phyloP scores from a whole-genome alignment of 176 grass and related monocot genomes.

The Aegilops bicornis region DNA sequence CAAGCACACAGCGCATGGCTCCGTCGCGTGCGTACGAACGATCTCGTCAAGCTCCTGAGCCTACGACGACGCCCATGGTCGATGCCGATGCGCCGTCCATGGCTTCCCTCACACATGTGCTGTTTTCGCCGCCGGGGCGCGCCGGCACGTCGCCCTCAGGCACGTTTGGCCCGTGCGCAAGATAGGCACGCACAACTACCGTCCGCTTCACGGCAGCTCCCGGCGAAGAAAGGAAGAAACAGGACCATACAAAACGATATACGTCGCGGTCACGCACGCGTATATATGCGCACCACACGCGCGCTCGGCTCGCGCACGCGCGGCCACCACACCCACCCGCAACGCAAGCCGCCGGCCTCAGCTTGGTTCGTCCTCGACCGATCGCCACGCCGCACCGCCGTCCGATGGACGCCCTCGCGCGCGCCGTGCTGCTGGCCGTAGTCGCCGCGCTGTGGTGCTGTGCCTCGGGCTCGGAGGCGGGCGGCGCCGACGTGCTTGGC shows the following conservation, averaged over 20 bases:
- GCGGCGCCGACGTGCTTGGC: background rate
- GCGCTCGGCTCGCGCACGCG: background rate
- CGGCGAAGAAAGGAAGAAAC: background rate
- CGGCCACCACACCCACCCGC: background rate
- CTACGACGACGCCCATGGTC: background rate
- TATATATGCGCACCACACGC: constrained; percentile 25
- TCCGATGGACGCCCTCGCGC: background rate
- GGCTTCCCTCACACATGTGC: background rate
- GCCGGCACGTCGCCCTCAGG: background rate
- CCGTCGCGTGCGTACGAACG: background rate
- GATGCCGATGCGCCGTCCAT: background rate
- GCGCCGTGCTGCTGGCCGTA: background rate
- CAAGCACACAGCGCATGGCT: background rate
- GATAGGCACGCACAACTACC: background rate
- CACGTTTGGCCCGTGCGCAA: constrained; percentile 26
- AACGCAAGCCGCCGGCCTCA: background rate
- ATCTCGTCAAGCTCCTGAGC: background rate
- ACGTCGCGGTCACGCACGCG: background rate
- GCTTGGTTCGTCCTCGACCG: background rate
- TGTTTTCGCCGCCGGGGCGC: background rate
- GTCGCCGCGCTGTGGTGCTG: background rate
- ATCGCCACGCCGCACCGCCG: background rate
- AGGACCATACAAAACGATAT: constrained; percentile 7
- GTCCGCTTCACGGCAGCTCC: background rate
- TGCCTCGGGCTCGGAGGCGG: background rate